Conservation (phyloP, 1,139 yeast species). For the Blastobotrys indianensis region DNA sequence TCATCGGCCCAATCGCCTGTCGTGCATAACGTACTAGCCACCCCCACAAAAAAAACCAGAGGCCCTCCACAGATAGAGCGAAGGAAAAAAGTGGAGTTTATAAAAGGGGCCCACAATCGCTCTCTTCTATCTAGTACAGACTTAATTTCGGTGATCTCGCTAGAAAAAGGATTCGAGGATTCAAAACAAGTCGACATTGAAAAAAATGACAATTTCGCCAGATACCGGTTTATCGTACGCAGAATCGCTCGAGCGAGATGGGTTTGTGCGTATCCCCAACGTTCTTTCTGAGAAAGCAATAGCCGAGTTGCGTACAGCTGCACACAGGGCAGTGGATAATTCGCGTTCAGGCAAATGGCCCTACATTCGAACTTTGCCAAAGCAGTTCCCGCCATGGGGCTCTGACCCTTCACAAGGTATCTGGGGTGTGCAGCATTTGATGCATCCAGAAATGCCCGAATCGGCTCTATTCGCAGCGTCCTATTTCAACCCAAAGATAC, state of each 20-base stretch:
- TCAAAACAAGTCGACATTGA: too few species aligned
- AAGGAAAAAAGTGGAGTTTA: too few species aligned
- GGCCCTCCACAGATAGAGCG: too few species aligned
- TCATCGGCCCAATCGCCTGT: too few species aligned
- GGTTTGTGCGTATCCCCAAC: slow-evolving; percentile 42
- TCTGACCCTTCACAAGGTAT: slow-evolving; percentile 49
- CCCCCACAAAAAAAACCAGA: too few species aligned
- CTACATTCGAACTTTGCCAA: slow-evolving; percentile 44
- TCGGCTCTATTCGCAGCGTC: slow-evolving; percentile 15
- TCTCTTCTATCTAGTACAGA: too few species aligned
- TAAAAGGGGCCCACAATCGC: too few species aligned
- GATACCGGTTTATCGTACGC: slow-evolving; percentile 13
- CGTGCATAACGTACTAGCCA: too few species aligned
- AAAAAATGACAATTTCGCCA: slow-evolving; percentile 12
- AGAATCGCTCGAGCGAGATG: slow-evolving; percentile 27
- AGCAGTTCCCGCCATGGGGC: slow-evolving; percentile 60
- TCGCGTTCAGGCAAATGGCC: slow-evolving; percentile 52
- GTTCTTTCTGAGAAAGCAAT: slow-evolving; percentile 43
- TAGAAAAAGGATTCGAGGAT: too few species aligned
- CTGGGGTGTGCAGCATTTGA: slow-evolving; percentile 50
- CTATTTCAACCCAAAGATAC: slow-evolving; percentile 13
- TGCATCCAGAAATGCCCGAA: slow-evolving; percentile 46
- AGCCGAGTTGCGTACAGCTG: slow-evolving; percentile 36
- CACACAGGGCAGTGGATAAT: slow-evolving; percentile 40
- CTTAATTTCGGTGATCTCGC: too few species aligned